Percentiles rank a stretch among this genome's conserved stretches.
Conservation (phyloP, 2,329 filamentous ascomycete genomes). For the Sarocladium strictum region DNA sequence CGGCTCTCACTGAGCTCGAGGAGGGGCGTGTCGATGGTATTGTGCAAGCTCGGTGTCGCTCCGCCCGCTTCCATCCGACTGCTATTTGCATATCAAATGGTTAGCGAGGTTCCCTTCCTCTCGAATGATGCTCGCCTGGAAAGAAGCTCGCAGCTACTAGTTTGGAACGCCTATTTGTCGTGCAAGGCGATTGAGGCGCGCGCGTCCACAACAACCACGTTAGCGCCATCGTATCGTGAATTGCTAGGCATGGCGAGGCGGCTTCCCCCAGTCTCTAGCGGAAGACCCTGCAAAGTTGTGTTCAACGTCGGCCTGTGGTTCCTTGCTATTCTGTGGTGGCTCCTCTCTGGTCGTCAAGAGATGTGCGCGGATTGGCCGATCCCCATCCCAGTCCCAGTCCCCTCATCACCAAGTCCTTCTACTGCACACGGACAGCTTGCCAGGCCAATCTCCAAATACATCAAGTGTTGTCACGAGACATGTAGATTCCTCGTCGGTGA, state of each 20-base stretch:
- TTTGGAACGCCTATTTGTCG: background rate
- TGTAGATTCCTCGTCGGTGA: background rate
- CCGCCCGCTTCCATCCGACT: background rate
- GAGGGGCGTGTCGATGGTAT: background rate
- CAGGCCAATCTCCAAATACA: background rate
- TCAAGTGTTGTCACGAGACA: background rate
- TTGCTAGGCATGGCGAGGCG: slow-evolving; percentile 4
- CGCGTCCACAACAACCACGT: background rate
- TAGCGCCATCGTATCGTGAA: slow-evolving; percentile 8
- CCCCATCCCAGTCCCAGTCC: too few species aligned
- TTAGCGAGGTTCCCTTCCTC: background rate
- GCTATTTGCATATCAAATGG: background rate
- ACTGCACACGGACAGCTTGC: too few species aligned
- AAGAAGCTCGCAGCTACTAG: background rate
- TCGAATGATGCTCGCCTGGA: background rate
- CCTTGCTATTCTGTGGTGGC: background rate
- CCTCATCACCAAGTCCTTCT: too few species aligned
- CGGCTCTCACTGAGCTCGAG: slow-evolving; percentile 6
- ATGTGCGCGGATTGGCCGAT: background rate
- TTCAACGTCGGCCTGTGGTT: background rate
- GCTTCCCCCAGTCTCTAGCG: slow-evolving; percentile 6
- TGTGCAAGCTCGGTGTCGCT: background rate
- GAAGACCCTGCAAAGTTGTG: slow-evolving; percentile 5
- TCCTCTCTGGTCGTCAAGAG: background rate
- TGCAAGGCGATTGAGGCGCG: background rate